Evolutionary conservation across 2,329 filamentous ascomycete genomes (phyloP).

Genomic region (Blastomyces percursus): DNA sequence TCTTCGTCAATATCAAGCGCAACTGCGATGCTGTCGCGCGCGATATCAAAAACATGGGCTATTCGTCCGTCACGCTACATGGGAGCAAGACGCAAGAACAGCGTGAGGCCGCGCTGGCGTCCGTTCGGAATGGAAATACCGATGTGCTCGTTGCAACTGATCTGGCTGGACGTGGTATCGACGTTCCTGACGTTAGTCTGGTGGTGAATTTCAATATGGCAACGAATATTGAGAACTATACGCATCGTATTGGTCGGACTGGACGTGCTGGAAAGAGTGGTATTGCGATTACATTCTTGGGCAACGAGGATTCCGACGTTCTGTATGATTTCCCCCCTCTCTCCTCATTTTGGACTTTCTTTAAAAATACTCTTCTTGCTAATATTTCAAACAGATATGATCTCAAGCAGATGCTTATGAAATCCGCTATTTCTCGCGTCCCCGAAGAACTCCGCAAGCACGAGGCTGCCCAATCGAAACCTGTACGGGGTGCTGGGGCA

Average conservation of each 20-base stretch:
- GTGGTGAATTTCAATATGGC: constrained; percentile 99
- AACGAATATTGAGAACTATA: constrained; percentile 82
- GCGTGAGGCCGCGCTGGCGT: constrained; percentile 79
- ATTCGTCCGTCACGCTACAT: constrained; percentile 80
- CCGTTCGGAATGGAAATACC: constrained; percentile 67
- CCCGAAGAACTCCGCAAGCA: constrained; percentile 85
- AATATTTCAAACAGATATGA: constrained; percentile 48
- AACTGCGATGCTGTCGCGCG: constrained; percentile 93
- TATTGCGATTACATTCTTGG: constrained; percentile 91
- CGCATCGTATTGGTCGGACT: constrained; percentile 90
- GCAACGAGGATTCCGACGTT: constrained; percentile 77
- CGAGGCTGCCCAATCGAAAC: constrained; percentile 81
- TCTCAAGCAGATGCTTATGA: constrained; percentile 86
- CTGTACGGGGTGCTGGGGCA: constrained; percentile 26
- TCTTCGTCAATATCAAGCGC: constrained; percentile 99
- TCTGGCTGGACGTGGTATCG: constrained; percentile 91
- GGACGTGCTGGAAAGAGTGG: constrained; percentile 95
- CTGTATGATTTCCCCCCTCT: constrained; percentile 44
- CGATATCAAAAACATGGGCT: constrained; percentile 90
- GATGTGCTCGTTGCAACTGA: constrained; percentile 94
- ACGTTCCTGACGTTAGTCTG: constrained; percentile 84
- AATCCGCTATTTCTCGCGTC: constrained; percentile 76
- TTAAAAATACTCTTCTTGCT: constrained; percentile 13
- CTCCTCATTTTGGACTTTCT: constrained; percentile 6
- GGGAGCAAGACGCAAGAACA: constrained; percentile 97